These are phyloP conservation scores for Hypoxylon sp. DNA, from an alignment of 2,329 filamentous ascomycete genomes.

Conservation along the genomic window DNA sequence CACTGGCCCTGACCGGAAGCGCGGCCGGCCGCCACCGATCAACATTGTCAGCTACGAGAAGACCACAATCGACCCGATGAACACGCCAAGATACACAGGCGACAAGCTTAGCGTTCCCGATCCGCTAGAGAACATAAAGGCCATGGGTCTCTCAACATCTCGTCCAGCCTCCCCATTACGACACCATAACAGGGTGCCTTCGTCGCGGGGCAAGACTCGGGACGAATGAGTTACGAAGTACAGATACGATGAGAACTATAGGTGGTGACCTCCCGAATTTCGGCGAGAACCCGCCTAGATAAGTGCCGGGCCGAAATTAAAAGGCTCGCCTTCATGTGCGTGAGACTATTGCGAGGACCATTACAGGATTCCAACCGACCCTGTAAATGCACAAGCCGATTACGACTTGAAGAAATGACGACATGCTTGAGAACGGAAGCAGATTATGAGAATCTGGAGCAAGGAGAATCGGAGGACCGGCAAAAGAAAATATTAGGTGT, in stretches of 20 bases:
- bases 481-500: conserved; percentile 10
- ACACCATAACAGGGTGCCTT: conserved; percentile 50
- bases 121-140: conserved; percentile 50
- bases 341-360: conserved; percentile 5
- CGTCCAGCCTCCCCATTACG: conserved; percentile 54
- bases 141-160: conserved; percentile 54
- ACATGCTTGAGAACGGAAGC: conserved; percentile 1
- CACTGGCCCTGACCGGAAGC: conserved; percentile 74
- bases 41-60: conserved; percentile 84
- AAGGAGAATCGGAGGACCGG: not conserved
- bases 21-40: conserved; percentile 75
- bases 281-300: conserved; percentile 17
- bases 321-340: conserved; percentile 4
- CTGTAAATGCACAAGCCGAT: conserved; percentile 23
- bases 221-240: conserved; percentile 48
- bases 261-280: conserved; percentile 2
- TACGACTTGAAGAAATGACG: conserved; percentile 11
- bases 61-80: conserved; percentile 68
- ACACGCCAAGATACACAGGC: conserved; percentile 50
- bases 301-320: conserved; percentile 40
- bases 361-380: conserved; percentile 25
- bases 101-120: conserved; percentile 53
- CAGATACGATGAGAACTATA: conserved; percentile 2
- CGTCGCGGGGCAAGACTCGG: conserved; percentile 50
- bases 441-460: conserved; percentile 5